phyloP scores from a whole-genome alignment of 1,139 yeast genomes.

The Candida tropicalis region DNA sequence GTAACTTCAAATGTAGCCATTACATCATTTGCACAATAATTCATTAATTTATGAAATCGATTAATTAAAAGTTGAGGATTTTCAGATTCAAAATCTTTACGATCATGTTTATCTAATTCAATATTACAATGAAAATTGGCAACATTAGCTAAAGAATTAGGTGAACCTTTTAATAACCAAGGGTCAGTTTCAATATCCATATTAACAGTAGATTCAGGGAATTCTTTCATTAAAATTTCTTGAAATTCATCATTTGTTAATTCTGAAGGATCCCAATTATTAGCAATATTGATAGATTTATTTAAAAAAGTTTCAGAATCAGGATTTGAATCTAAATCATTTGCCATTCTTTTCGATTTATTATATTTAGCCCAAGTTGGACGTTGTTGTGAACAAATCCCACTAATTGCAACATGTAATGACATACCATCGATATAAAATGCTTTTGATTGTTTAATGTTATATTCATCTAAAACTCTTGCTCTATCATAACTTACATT shows the following conservation, averaged over 20 bases:
- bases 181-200: constrained; percentile 57
- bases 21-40: constrained; percentile 88
- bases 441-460: constrained; percentile 63
- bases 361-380: constrained; percentile 73
- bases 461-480: constrained; percentile 81
- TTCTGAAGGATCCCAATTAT: neutral
- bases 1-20: constrained; percentile 72
- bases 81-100: constrained; percentile 64
- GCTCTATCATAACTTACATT: constrained; percentile 92
- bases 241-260: constrained; percentile 28
- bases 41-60: constrained; percentile 62
- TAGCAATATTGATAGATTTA: neutral
- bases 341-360: constrained; percentile 32
- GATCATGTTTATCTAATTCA: constrained; percentile 61
- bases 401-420: constrained; percentile 85
- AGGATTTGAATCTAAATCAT: neutral
- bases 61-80: constrained; percentile 59
- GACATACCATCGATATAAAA: constrained; percentile 93
- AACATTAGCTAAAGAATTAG: constrained; percentile 82
- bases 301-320: neutral
- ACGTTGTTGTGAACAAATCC: constrained; percentile 91
- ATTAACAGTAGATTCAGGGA: constrained; percentile 12
- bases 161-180: constrained; percentile 76
- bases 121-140: constrained; percentile 79
- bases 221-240: constrained; percentile 13